Base-by-base conservation (phyloP, 495 filamentous ascomycete genomes). In the Annulohypoxylon stygium region DNA sequence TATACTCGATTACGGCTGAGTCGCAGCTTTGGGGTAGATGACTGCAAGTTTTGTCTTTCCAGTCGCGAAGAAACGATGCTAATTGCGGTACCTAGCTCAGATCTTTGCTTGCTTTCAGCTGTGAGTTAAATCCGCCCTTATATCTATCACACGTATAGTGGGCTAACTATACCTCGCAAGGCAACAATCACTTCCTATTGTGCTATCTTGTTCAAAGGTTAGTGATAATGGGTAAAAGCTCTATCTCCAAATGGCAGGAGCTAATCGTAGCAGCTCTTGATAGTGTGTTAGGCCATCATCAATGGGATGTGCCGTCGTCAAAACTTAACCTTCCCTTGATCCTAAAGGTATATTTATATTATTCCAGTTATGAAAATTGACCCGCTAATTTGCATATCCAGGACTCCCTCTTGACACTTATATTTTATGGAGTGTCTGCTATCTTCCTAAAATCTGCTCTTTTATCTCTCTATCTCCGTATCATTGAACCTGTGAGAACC, bases 401-500 rank as follows among this genome's bases (percentile, higher is more conserved):
- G 51, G 26, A 55, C 5, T 33, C 25, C 16, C 10, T 55, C 34
- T 14, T 55, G 25, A 33, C 50, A 9, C 9, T 55, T 16, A 33
- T 25, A 3, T 4, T 55, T 25, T 55, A 55, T 9, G 14, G 20
- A 33, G 25, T 14, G 10, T 14, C 51, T n/a, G 51, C 51, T 7
- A 33, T 55, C 10, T 33, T 55, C 51, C 25, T 55, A 3, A 55
- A 55, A 34, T 55, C 51, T 3, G 4, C 51, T 2, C 26, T 55
- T 55, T 16, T 55, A 34, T 26, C 51, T 5, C 51, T 55, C 16
- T 55, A 55, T 55, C 51, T 55, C n/a, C 51, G 51, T 14, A 55
- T 55, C 16, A 34, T 55, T 16, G 3, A 9, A 9, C 26, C 51
- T 14, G 20, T 25, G 25, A 55, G 16, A 26, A 55, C 10, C 11